Conservation (phyloP, 371 early-diverging fungal species). For the Mortierella sp. region DNA sequence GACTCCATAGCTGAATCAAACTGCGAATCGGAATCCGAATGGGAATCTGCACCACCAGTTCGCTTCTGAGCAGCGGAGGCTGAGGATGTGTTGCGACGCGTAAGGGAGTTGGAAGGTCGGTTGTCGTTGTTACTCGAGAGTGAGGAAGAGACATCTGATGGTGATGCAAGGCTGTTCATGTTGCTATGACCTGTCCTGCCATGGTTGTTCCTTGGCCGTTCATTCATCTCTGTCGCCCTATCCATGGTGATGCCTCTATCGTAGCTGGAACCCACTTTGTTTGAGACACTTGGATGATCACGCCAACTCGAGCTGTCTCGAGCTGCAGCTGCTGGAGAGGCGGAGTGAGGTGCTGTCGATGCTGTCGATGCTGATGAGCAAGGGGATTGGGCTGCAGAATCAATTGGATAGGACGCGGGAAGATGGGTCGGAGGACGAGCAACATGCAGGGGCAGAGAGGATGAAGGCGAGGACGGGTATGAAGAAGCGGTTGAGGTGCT, state of each 20-base stretch:
- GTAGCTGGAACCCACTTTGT: too few species aligned
- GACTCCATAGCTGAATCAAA: constrained; percentile 34
- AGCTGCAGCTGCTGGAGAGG: too few species aligned
- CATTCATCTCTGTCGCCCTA: too few species aligned
- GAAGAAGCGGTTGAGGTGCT: constrained; percentile 9
- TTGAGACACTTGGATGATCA: too few species aligned
- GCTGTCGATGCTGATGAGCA: constrained; percentile 2
- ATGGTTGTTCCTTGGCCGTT: too few species aligned
- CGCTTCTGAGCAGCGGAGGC: constrained; percentile 25
- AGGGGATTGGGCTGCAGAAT: too few species aligned
- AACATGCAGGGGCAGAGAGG: not conserved
- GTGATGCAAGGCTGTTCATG: too few species aligned
- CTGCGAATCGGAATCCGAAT: constrained; percentile 48
- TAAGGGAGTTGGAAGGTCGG: not conserved
- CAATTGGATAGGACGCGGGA: too few species aligned
- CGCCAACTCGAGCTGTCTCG: too few species aligned
- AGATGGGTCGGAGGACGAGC: not conserved
- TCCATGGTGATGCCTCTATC: too few species aligned
- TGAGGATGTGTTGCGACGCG: constrained; percentile 15
- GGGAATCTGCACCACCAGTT: constrained; percentile 22
- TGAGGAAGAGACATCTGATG: not conserved
- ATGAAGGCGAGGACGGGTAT: constrained; percentile 5
- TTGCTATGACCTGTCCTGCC: too few species aligned
- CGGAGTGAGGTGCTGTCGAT: too few species aligned
- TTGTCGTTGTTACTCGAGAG: not conserved